Conservation (phyloP, 306 rosid species). For the Arachis hypogaea region DNA sequence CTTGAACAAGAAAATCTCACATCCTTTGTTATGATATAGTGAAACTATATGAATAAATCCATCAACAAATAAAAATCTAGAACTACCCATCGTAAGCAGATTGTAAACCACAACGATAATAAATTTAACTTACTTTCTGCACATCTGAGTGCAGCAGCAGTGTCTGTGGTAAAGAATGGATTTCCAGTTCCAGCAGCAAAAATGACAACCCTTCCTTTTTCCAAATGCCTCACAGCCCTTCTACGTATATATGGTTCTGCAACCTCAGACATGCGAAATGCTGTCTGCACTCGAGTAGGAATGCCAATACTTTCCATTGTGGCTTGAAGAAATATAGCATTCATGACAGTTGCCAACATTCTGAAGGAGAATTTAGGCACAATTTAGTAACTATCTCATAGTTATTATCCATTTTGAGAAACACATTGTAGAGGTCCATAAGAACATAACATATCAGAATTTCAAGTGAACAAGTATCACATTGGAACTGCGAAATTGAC, state of each 20-base stretch:
- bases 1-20: neutral
- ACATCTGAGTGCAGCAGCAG: slow-evolving; percentile 97
- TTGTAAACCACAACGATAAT: neutral
- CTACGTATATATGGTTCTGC: slow-evolving; percentile 99
- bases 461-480: slow-evolving; percentile 2
- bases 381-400: neutral
- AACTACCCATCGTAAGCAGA: neutral
- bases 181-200: slow-evolving; percentile 99
- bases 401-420: neutral
- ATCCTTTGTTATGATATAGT: neutral
- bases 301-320: slow-evolving; percentile 99
- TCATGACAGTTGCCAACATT: slow-evolving; percentile 99
- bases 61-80: slow-evolving; percentile 3
- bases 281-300: slow-evolving; percentile 99
- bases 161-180: slow-evolving; percentile 96
- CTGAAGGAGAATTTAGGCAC: slow-evolving; percentile 45
- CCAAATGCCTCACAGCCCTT: slow-evolving; percentile 94
- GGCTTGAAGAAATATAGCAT: slow-evolving; percentile 97
- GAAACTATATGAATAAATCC: slow-evolving; percentile 1
- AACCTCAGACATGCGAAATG: slow-evolving; percentile 96
- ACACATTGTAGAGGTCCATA: neutral
- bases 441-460: slow-evolving; percentile 12
- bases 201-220: slow-evolving; percentile 96
- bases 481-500: slow-evolving; percentile 4
- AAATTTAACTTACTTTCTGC: slow-evolving; percentile 81